Evolutionary conservation across 257 asterid species (phyloP).

Genomic region (Fraxinus cuspidata): DNA sequence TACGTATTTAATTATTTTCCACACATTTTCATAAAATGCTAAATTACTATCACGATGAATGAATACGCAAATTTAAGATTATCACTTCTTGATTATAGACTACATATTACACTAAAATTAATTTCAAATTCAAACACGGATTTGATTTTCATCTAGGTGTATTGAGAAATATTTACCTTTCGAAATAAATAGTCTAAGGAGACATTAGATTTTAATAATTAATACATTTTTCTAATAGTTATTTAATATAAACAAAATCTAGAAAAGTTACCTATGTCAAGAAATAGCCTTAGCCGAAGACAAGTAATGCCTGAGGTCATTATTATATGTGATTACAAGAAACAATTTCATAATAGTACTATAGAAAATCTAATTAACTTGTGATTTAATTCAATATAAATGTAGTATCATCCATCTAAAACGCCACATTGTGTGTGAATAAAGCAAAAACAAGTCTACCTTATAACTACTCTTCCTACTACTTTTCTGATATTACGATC

Average conservation of each 20-base stretch:
- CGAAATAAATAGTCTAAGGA: not conserved
- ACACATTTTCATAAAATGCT: not conserved
- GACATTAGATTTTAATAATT: too few relatives aligned
- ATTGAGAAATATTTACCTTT: too few relatives aligned
- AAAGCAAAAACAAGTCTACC: conserved; percentile 1
- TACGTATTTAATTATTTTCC: too few relatives aligned
- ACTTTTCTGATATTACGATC: not conserved
- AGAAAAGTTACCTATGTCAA: not conserved
- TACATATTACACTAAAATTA: too few relatives aligned
- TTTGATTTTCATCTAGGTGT: too few relatives aligned
- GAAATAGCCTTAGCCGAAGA: not conserved
- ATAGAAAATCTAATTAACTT: not conserved
- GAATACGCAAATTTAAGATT: too few relatives aligned
- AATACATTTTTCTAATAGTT: too few relatives aligned
- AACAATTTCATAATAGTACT: not conserved
- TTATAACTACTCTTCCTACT: not conserved
- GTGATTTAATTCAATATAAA: not conserved
- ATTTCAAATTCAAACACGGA: too few relatives aligned
- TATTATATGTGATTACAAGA: not conserved
- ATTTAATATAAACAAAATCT: too few relatives aligned
- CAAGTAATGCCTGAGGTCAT: not conserved
- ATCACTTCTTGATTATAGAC: too few relatives aligned
- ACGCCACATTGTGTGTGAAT: not conserved
- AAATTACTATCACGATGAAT: too few relatives aligned
- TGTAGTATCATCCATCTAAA: not conserved